These are phyloP conservation scores for Leptographium procerum DNA, from an alignment of 2,329 filamentous ascomycete species.

Conservation along the genomic window DNA sequence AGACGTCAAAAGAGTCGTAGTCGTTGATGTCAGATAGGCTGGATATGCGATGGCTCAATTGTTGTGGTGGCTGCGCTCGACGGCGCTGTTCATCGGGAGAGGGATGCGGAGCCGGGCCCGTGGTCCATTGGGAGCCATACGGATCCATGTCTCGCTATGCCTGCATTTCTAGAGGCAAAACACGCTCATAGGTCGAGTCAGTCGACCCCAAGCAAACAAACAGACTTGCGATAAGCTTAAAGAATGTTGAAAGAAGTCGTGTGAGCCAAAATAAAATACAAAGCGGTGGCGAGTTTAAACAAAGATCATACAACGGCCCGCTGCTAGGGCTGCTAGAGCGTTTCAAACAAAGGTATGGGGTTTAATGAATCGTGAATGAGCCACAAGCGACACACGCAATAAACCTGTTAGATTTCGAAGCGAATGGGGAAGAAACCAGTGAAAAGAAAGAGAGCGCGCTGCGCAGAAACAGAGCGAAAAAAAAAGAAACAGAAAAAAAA, in stretches of 20 bases:
- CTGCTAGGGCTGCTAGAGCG: neutral
- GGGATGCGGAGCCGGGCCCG: neutral
- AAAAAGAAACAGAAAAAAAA: neutral
- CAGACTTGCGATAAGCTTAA: neutral
- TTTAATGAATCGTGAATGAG: neutral
- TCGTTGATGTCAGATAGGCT: constrained; percentile 20
- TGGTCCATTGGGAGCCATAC: constrained; percentile 2
- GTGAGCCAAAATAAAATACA: neutral
- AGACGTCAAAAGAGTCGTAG: constrained; percentile 40
- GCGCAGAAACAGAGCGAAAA: too few relatives aligned
- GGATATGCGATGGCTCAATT: constrained; percentile 14
- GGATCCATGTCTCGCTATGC: constrained; percentile 8
- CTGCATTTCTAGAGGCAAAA: neutral
- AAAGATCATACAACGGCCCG: neutral
- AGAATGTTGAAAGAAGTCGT: neutral
- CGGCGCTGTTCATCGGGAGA: neutral
- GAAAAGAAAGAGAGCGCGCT: neutral
- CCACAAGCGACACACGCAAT: too few relatives aligned
- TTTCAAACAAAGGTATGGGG: neutral
- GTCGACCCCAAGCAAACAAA: neutral
- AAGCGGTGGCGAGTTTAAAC: neutral
- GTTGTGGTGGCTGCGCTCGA: neutral
- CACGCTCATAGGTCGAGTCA: neutral
- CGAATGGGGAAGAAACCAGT: neutral
- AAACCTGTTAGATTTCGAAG: too few relatives aligned